Conservation (phyloP, 176 grass and related monocot species). For the Cocos nucifera region DNA sequence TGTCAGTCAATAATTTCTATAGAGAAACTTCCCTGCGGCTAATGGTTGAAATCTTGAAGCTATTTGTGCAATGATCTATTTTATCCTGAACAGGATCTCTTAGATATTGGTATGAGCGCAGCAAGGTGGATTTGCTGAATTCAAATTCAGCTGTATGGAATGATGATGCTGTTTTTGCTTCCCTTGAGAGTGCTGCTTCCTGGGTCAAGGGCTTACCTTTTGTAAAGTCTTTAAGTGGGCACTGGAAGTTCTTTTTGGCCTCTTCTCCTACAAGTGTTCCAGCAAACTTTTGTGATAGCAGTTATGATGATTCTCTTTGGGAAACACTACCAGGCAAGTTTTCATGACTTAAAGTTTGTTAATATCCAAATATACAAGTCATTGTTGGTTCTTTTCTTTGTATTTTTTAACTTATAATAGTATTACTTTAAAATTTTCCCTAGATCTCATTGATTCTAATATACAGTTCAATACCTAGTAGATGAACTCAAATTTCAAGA, state of each 20-base stretch:
- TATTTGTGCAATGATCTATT: background rate
- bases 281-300: slow-evolving; percentile 43
- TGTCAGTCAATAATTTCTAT: too few species aligned
- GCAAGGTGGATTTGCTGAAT: slow-evolving; percentile 49
- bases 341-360: slow-evolving; percentile 14
- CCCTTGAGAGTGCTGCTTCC: slow-evolving; percentile 52
- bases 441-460: too few species aligned
- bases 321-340: slow-evolving; percentile 56
- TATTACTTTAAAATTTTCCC: too few species aligned
- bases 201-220: slow-evolving; percentile 79
- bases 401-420: too few species aligned
- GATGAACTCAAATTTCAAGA: too few species aligned
- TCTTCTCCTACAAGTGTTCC: slow-evolving; percentile 59
- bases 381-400: background rate
- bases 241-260: slow-evolving; percentile 74
- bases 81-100: slow-evolving; percentile 42
- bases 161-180: slow-evolving; percentile 43
- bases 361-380: background rate
- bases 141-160: slow-evolving; percentile 65
- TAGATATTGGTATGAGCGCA: slow-evolving; percentile 82
- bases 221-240: slow-evolving; percentile 60
- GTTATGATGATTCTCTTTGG: slow-evolving; percentile 76
- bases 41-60: too few species aligned
- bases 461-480: too few species aligned
- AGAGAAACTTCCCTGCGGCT: too few species aligned